A percentile compares a stretch with the other conserved stretches of the same genome.
These are phyloP conservation scores for Penicillium dipodomyicola DNA, from an alignment of 495 filamentous ascomycete genomes.

Conservation along the genomic window DNA sequence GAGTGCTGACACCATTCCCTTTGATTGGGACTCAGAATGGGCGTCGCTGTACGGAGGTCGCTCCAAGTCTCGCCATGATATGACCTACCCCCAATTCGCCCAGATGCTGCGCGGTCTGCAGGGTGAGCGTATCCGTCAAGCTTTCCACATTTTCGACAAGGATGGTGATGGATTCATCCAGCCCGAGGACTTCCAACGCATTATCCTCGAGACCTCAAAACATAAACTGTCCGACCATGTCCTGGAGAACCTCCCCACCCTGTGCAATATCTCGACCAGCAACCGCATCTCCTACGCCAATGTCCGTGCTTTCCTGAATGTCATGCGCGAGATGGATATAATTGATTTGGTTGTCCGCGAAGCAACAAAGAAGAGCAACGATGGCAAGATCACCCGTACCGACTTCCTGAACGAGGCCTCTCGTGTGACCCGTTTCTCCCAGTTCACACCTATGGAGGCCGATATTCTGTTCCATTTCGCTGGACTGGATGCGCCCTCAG, in stretches of 20 bases:
- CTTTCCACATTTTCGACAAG: slow-evolving; percentile 88
- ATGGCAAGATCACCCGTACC: slow-evolving; percentile 88
- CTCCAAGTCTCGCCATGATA: slow-evolving; percentile 75
- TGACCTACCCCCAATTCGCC: slow-evolving; percentile 96
- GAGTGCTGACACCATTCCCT: slow-evolving; percentile 75
- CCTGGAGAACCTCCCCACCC: slow-evolving; percentile 85
- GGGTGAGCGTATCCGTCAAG: slow-evolving; percentile 91
- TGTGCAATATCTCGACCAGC: slow-evolving; percentile 90
- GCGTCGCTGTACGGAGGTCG: slow-evolving; percentile 89
- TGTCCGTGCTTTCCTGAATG: slow-evolving; percentile 94
- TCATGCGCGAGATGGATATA: slow-evolving; percentile 96
- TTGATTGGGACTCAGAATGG: slow-evolving; percentile 97
- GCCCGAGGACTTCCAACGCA: slow-evolving; percentile 92
- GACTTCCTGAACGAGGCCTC: slow-evolving; percentile 96
- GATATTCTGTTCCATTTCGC: slow-evolving; percentile 99
- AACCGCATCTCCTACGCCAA: slow-evolving; percentile 97
- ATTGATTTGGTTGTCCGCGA: slow-evolving; percentile 88
- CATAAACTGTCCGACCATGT: slow-evolving; percentile 98
- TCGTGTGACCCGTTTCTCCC: slow-evolving; percentile 81
- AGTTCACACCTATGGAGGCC: slow-evolving; percentile 98
- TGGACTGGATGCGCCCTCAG: slow-evolving; percentile 82
- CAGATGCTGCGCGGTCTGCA: slow-evolving; percentile 97
- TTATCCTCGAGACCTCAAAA: slow-evolving; percentile 86
- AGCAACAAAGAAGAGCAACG: slow-evolving; percentile 75
- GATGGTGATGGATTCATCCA: slow-evolving; percentile 97